Evolutionary conservation across 2,329 filamentous ascomycete species (phyloP).

Genomic region (Pseudogymnoascus sp.): DNA sequence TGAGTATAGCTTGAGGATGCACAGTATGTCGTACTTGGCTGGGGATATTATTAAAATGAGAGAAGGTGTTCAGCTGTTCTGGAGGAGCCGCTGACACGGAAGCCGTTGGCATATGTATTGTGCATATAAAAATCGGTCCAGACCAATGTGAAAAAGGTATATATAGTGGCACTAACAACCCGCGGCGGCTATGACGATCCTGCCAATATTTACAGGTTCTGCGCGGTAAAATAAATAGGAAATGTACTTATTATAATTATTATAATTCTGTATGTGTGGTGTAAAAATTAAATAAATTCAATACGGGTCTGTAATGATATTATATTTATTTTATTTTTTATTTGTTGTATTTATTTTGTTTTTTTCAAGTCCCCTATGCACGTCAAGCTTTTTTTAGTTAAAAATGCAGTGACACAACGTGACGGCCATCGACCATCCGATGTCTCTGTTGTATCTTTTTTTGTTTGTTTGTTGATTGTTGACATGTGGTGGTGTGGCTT

Average conservation of each 20-base stretch:
- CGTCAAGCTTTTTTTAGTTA: background rate
- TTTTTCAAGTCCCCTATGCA: too few relatives aligned
- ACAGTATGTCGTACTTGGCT: background rate
- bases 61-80: background rate
- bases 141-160: background rate
- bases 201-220: background rate
- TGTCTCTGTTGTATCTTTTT: background rate
- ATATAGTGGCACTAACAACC: background rate
- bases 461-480: background rate
- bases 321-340: background rate
- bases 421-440: background rate
- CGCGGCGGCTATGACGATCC: background rate
- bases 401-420: background rate
- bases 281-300: background rate
- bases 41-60: background rate
- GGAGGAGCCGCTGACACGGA: background rate
- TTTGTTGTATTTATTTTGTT: background rate
- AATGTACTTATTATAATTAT: too few relatives aligned
- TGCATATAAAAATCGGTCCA: background rate
- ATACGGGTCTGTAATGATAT: background rate
- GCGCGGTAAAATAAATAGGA: background rate
- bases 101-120: background rate
- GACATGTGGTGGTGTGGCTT: background rate
- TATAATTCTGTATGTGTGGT: background rate
- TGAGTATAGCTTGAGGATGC: background rate